Percentiles rank a stretch among this genome's conserved stretches.
phyloP scores from a whole-genome alignment of 768 basidiomycete species.

The Mycena galopus region DNA sequence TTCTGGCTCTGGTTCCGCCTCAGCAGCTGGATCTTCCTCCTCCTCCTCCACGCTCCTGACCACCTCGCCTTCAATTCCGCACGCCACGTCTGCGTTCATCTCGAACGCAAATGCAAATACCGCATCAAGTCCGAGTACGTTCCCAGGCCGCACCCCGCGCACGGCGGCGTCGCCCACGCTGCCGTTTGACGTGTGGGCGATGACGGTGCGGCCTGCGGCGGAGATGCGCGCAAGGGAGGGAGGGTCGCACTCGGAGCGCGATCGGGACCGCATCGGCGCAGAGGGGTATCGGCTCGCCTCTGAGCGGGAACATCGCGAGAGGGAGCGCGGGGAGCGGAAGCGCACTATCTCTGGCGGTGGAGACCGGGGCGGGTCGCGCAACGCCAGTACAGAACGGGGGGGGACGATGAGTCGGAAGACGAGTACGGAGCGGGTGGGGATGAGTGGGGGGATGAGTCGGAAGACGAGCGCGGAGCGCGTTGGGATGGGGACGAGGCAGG shows the following conservation, averaged over 20 bases:
- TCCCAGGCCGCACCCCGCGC: neutral
- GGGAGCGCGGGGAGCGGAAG: neutral
- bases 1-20: no score
- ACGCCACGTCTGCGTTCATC: neutral
- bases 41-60: no score
- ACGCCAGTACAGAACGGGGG: neutral
- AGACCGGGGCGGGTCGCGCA: neutral
- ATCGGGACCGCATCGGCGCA: slow-evolving; percentile 1
- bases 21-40: no score
- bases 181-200: slow-evolving; percentile 36
- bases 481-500: neutral
- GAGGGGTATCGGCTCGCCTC: slow-evolving; percentile 14
- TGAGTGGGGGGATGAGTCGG: neutral
- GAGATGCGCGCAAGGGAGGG: neutral
- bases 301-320: neutral
- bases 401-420: neutral
- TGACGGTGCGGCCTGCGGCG: slow-evolving; percentile 28
- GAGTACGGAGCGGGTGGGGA: neutral
- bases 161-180: slow-evolving; percentile 24
- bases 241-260: no score
- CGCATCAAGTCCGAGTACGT: neutral
- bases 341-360: neutral
- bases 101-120: neutral
- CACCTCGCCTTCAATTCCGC: neutral
- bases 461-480: neutral